Base-by-base conservation (phyloP, 768 basidiomycete species). In the Xerocomellus amylosporus region DNA sequence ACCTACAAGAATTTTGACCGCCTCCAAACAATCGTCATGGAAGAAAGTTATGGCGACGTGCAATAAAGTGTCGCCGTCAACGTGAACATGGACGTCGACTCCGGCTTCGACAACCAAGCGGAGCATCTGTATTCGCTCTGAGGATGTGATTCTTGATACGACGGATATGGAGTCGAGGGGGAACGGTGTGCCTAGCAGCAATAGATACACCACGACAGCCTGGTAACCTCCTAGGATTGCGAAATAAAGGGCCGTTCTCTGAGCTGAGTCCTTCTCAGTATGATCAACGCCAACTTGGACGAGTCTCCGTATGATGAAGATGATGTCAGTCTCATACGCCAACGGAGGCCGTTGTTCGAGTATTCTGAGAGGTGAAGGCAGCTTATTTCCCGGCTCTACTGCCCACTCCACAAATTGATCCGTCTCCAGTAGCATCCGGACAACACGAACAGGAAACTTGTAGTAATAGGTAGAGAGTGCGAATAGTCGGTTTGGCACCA, bases 351-450 rank as follows among this genome's bases (percentile, higher is more conserved):
- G 46, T 5, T 14, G 55, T 41, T 43, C 40, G 14, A 56, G 55
- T 26, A 56, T 14, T n/a, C 8, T 17, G 6, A 33, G 9, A 28
- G 39, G 49, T 2, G 56, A 58, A 10, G 34, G 49, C 28, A 46
- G 19, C 28, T 5, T 22, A 28, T 46, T 45, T 30, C 39, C 15
- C 8, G 39, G 40, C 17, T 46, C 56, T n/a, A 12, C 6, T 14
- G 57, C 56, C 57, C 57, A 58, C 10, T 58, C 56, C 31, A 36
- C 1, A 12, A 58, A 58, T 40, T 58, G 17, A 12, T 51, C 44
- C 1, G 56, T 58, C 40, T 58, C 19, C 1, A 58, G 22, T 28
- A 58, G 30, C 45, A 22, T 58, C 49, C 44, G 17, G 9, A 26
- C 20, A 22, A 58, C 28, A 4, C 44, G 57, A n/a, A 51, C 15